phyloP scores from a whole-genome alignment of 257 asterid genomes.

The Solanum rostratum region DNA sequence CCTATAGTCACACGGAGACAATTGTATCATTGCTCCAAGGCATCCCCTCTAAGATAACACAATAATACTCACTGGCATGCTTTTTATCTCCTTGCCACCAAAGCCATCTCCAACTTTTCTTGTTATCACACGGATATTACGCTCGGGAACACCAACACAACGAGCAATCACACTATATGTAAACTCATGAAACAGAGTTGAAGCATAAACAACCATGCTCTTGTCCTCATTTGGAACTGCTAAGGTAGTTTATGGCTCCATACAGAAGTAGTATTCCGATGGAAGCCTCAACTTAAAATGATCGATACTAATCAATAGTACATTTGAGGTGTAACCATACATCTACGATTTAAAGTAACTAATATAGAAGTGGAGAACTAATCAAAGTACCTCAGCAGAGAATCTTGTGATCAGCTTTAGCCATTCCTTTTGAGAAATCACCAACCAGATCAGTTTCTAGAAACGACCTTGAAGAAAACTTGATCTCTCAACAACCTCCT shows the following conservation, averaged over 20 bases:
- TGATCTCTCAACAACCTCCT: constrained; percentile 49
- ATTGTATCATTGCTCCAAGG: too few species aligned
- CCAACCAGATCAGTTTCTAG: constrained; percentile 32
- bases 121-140: too few species aligned
- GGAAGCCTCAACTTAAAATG: constrained; percentile 42
- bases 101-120: too few species aligned
- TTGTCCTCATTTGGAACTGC: constrained; percentile 45
- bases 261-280: constrained; percentile 58
- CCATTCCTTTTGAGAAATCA: constrained; percentile 61
- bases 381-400: constrained; percentile 40
- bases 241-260: constrained; percentile 67
- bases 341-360: neutral
- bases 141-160: too few species aligned
- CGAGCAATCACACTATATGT: too few species aligned
- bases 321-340: neutral
- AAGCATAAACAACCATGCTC: too few species aligned
- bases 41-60: neutral
- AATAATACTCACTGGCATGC: constrained; percentile 38
- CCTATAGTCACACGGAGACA: too few species aligned
- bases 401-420: constrained; percentile 61
- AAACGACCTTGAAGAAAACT: constrained; percentile 40
- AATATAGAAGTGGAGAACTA: neutral
- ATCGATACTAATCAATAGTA: neutral
- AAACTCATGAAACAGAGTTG: neutral
- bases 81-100: constrained; percentile 56